These are phyloP conservation scores for Echinochloa phyllopogon DNA, from an alignment of 176 grass and related monocot species.

Conservation along the genomic window DNA sequence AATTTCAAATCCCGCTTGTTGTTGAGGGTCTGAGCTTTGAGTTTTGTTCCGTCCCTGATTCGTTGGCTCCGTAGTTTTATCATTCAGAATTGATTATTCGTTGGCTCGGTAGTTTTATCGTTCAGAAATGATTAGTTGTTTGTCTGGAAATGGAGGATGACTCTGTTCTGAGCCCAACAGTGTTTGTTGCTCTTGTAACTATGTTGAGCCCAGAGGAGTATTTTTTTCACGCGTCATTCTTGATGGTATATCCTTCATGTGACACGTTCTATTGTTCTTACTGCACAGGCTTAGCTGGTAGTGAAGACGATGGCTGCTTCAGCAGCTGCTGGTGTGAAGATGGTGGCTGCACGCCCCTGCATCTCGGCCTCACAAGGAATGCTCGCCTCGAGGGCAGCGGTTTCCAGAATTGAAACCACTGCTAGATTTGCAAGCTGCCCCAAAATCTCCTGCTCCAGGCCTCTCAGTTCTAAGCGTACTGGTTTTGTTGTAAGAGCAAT, in stretches of 20 bases:
- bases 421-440: slow-evolving; percentile 35
- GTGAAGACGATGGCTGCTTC: slow-evolving; percentile 56
- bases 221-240: not conserved
- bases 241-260: not conserved
- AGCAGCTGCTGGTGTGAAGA: slow-evolving; percentile 56
- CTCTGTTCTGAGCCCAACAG: not conserved
- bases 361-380: slow-evolving; percentile 57
- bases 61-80: not conserved
- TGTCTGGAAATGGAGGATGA: not conserved
- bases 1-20: not conserved
- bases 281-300: slow-evolving; percentile 13
- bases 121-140: too few relatives aligned
- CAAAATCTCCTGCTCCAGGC: slow-evolving; percentile 45
- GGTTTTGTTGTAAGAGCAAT: slow-evolving; percentile 61
- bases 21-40: not conserved
- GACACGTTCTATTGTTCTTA: slow-evolving; percentile 9
- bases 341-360: slow-evolving; percentile 54
- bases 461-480: slow-evolving; percentile 28
- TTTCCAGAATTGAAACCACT: slow-evolving; percentile 10
- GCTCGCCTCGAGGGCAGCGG: slow-evolving; percentile 28
- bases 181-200: not conserved
- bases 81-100: not conserved
- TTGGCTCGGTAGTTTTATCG: not conserved
- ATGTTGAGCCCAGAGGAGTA: not conserved
- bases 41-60: not conserved